Percentiles rank a stretch among this genome's conserved stretches.
Conservation (phyloP, 129 eudicot genomes). For the Glebionis coronaria region DNA sequence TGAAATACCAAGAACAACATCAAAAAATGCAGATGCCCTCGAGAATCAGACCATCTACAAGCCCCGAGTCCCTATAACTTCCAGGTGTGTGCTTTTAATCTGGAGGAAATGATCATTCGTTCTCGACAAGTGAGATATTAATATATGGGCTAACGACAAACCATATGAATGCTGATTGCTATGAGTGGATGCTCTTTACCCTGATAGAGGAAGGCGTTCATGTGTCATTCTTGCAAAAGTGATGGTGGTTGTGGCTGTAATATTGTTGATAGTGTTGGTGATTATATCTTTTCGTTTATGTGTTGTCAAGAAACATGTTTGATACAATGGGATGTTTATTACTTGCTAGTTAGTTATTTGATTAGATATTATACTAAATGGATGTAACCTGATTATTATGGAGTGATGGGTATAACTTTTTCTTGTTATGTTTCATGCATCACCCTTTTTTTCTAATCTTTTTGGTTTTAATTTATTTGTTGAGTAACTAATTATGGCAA, state of each 20-base stretch:
- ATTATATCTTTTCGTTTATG: neutral
- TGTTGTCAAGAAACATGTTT: neutral
- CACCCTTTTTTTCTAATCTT: no score
- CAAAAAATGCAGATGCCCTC: constrained; percentile 69
- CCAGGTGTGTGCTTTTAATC: neutral
- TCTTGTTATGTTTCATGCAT: neutral
- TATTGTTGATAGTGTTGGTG: constrained; percentile 24
- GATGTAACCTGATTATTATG: neutral
- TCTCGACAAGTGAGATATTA: neutral
- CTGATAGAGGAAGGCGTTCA: neutral
- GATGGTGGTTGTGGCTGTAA: constrained; percentile 6
- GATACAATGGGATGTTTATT: neutral
- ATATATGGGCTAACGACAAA: neutral
- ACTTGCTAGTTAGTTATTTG: neutral
- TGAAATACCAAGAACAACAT: constrained; percentile 32
- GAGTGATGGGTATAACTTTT: neutral
- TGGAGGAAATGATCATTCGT: constrained; percentile 7
- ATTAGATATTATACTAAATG: constrained; percentile 2
- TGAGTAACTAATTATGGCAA: no score
- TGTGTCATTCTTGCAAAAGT: neutral
- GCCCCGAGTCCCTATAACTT: constrained; percentile 74
- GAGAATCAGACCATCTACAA: constrained; percentile 76
- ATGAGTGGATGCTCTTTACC: no score
- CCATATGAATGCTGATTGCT: neutral
- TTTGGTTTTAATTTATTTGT: no score